phyloP scores from a whole-genome alignment of 805 yeast genomes.

The Isabelozyma pseudorhagii region DNA sequence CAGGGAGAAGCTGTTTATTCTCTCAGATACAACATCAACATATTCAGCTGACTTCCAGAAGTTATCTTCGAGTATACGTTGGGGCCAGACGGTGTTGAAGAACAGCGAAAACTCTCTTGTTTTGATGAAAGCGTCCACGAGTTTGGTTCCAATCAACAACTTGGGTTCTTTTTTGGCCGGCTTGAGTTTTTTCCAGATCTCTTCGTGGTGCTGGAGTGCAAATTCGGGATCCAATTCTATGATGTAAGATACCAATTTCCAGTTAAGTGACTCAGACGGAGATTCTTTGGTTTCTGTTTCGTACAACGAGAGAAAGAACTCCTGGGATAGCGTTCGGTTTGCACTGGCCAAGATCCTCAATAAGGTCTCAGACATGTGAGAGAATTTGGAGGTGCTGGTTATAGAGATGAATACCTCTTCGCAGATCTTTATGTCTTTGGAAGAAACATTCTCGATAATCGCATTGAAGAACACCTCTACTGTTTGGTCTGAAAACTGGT shows the following conservation, averaged over 20 bases:
- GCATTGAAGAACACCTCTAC: conserved; percentile 17
- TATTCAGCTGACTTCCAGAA: conserved; percentile 27
- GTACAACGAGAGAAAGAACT: conserved; percentile 45
- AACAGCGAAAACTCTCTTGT: conserved; percentile 59
- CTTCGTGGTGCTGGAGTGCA: conserved; percentile 43
- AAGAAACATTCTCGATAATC: conserved; percentile 26
- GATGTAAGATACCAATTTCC: conserved; percentile 46
- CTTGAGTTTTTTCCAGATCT: conserved; percentile 14
- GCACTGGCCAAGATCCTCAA: conserved; percentile 45
- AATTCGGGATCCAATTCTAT: conserved; percentile 56
- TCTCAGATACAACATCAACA: conserved; percentile 33
- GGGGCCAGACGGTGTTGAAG: conserved; percentile 42
- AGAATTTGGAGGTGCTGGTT: conserved; percentile 25
- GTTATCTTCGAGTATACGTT: conserved; percentile 12
- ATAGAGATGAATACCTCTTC: conserved; percentile 50
- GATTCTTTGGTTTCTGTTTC: conserved; percentile 16
- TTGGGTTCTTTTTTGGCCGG: not conserved
- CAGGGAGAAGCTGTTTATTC: conserved; percentile 44
- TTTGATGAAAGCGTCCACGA: conserved; percentile 47
- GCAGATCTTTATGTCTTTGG: conserved; percentile 33
- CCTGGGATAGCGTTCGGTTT: conserved; percentile 52
- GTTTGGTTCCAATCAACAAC: conserved; percentile 18
- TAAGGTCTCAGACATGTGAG: conserved; percentile 39
- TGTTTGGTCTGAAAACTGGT: conserved; percentile 3
- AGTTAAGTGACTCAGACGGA: conserved; percentile 23